A percentile compares a stretch with the other conserved stretches of the same genome.
These are phyloP conservation scores for Leccinum sublutescens DNA, from an alignment of 768 basidiomycete genomes.

Conservation along the genomic window DNA sequence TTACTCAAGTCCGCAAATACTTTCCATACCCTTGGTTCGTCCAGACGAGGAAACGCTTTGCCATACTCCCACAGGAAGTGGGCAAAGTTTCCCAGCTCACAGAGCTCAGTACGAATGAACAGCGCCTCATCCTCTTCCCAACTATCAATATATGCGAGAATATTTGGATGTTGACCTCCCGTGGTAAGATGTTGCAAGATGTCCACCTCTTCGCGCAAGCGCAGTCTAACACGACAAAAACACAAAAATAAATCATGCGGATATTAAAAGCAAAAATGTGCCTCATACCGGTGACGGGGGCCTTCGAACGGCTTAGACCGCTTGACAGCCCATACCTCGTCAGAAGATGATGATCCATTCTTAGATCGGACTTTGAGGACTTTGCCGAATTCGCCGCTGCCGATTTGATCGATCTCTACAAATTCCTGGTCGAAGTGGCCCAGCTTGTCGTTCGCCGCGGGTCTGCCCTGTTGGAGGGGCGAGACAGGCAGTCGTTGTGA, in stretches of 20 bases:
- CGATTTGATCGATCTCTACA: conserved; percentile 74
- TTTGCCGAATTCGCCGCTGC: conserved; percentile 91
- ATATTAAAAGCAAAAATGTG: conserved; percentile 8
- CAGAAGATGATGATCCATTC: conserved; percentile 42
- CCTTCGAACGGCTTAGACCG: conserved; percentile 93
- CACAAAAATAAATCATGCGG: conserved; percentile 19
- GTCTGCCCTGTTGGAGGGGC: conserved; percentile 22
- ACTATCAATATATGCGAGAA: conserved; percentile 86
- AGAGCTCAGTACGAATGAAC: conserved; percentile 93
- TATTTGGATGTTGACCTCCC: conserved; percentile 62
- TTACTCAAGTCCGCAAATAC: conserved; percentile 86
- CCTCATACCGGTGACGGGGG: conserved; percentile 77
- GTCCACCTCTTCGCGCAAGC: conserved; percentile 93
- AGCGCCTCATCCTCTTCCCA: conserved; percentile 92
- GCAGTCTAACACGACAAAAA: conserved; percentile 48
- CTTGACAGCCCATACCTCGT: conserved; percentile 81
- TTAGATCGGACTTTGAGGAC: conserved; percentile 83
- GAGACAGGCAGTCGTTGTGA: conserved; percentile 27
- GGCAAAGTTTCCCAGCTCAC: conserved; percentile 88
- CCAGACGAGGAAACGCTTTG: conserved; percentile 74
- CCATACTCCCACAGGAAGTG: conserved; percentile 93
- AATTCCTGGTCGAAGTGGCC: conserved; percentile 82
- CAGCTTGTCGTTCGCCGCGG: conserved; percentile 47
- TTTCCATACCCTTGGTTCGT: conserved; percentile 96
- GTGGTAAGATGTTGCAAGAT: conserved; percentile 74